phyloP scores from a whole-genome alignment of 176 grass and related monocot genomes.

The Sorghum bicolor region DNA sequence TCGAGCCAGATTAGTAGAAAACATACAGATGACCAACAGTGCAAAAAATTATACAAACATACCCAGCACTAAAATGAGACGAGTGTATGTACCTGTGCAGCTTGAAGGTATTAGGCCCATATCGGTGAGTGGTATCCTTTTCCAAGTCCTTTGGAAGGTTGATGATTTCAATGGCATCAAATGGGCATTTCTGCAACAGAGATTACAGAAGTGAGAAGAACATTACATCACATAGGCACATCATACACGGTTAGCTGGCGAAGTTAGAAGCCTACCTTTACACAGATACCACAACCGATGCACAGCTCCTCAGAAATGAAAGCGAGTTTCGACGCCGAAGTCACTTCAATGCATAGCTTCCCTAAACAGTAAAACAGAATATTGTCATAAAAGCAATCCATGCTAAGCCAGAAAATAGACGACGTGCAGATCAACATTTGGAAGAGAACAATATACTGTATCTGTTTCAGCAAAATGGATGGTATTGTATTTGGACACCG shows the following conservation, averaged over 20 bases:
- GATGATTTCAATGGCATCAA: slow-evolving; percentile 93
- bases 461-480: not conserved
- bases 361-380: slow-evolving; percentile 35
- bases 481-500: not conserved
- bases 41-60: not conserved
- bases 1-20: slow-evolving; percentile 4
- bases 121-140: slow-evolving; percentile 92
- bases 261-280: slow-evolving; percentile 54
- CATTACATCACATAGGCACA: not conserved
- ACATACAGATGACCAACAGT: not conserved
- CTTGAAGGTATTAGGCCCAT: slow-evolving; percentile 94
- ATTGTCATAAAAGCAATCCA: not conserved
- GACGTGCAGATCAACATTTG: not conserved
- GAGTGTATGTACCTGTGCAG: slow-evolving; percentile 61
- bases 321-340: slow-evolving; percentile 44
- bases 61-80: not conserved
- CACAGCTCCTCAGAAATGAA: slow-evolving; percentile 97
- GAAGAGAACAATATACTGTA: not conserved
- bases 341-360: slow-evolving; percentile 92
- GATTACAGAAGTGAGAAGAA: not conserved
- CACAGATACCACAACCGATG: slow-evolving; percentile 94
- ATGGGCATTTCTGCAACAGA: slow-evolving; percentile 84
- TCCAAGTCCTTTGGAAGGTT: slow-evolving; percentile 90
- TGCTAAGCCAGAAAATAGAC: not conserved
- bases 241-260: not conserved